Conservation (phyloP, 2,329 filamentous ascomycete genomes). For the Falciphora oryzae region DNA sequence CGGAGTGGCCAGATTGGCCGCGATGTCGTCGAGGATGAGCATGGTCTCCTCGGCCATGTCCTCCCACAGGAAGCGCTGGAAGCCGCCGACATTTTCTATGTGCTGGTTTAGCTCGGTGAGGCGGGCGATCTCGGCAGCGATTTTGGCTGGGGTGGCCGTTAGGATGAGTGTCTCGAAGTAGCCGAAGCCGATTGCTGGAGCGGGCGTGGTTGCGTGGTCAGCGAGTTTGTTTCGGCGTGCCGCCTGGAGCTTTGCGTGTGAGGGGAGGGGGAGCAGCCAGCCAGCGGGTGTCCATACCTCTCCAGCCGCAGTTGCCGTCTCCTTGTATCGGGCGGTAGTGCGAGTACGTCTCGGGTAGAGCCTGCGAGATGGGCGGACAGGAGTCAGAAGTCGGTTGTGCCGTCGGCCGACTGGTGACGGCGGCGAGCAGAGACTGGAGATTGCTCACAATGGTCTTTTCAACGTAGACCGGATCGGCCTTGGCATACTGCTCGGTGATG, state of each 20-base stretch:
- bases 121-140: conserved; percentile 66
- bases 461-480: conserved; percentile 78
- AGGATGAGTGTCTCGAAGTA: conserved; percentile 85
- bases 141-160: conserved; percentile 55
- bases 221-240: too few relatives aligned
- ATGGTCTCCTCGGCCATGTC: conserved; percentile 78
- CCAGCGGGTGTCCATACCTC: conserved; percentile 60
- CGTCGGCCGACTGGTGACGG: not conserved
- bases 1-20: conserved; percentile 53
- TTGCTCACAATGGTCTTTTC: conserved; percentile 76
- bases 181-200: conserved; percentile 77
- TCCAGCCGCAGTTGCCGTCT: conserved; percentile 95
- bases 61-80: conserved; percentile 65
- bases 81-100: conserved; percentile 66
- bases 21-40: conserved; percentile 59
- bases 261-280: not conserved
- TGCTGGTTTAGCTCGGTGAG: conserved; percentile 66
- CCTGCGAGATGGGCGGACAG: conserved; percentile 38
- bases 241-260: too few relatives aligned
- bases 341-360: conserved; percentile 75
- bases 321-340: conserved; percentile 84
- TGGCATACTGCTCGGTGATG: conserved; percentile 81
- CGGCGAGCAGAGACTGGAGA: not conserved
- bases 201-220: not conserved
- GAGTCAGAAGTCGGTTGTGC: too few relatives aligned